Base-by-base conservation (phyloP, 345 rosid species). In the Capsella bursapastoris region DNA sequence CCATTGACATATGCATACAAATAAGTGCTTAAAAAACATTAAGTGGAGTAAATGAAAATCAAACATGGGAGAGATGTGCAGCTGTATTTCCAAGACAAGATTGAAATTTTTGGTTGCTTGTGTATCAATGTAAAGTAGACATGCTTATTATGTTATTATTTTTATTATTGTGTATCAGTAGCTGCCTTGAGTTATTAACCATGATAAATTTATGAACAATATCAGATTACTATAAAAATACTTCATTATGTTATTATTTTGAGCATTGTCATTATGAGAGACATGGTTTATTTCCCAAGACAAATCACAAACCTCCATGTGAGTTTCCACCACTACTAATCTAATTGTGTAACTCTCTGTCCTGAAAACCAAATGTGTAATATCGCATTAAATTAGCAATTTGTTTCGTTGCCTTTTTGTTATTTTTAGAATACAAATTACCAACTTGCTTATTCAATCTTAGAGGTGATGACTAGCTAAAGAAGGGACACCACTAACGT, bases 401-500 rank as follows among this genome's bases (percentile, higher is more conserved):
- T 61, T 28, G 52, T 57, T 77, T 44, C 40, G 51, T 56, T 22
- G 52, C 12, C 57, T 29, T 38, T 64, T 64, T 70, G 80, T 64
- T 77, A 77, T 61, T 64, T 70, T 64, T 56, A 48, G 62, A 57
- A 29, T 56, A 56, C 60, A 76, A 57, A 57, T 71, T 29, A 71
- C 34, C 72, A 77, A 77, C 76, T 70, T 77, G 80, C 72, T 71
- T 57, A 64, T 70, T 76, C 14, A 64, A 70, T 70, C 44, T 37
- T 37, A 37, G 51, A 7, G 80, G 31, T 64, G 66, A 57, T 77
- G 76, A 64, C 76, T 70, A 70, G 75, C 80, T 57, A 47, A 71
- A 77, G 76, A 77, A 70, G 76, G 80, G 80, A 77, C 76, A 64
- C 76, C 80, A 70, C 72, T 77, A 77, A 70, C 67, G 67, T 64